A percentile compares a stretch with the other conserved stretches of the same genome.
These are phyloP conservation scores for Thraustochytrium sp. DNA, from an alignment of 352 stramenopile species.

Conservation along the genomic window DNA sequence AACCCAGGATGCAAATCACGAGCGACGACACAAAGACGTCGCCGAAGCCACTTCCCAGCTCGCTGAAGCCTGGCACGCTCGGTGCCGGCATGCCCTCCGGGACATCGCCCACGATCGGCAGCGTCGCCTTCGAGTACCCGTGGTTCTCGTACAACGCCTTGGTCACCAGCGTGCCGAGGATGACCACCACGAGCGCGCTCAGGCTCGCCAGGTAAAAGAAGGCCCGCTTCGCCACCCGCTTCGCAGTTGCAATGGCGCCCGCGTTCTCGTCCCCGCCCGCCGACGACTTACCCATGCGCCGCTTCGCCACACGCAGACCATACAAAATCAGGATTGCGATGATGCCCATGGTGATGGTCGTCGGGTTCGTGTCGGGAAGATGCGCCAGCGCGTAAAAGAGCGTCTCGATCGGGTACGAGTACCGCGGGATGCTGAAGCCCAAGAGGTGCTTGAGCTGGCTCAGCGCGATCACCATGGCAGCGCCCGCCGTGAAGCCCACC, in stretches of 20 bases:
- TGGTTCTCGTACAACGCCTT: neutral
- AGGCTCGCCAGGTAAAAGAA: constrained; percentile 26
- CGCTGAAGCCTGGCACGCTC: neutral
- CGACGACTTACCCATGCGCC: neutral
- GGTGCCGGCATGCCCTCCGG: neutral
- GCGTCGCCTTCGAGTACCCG: neutral
- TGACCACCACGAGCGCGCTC: neutral
- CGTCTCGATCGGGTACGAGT: constrained; percentile 20
- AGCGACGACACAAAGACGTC: constrained; percentile 65
- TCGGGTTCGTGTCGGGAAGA: neutral
- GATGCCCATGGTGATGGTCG: neutral
- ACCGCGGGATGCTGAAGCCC: neutral
- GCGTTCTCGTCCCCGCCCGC: neutral
- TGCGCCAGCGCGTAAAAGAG: constrained; percentile 18
- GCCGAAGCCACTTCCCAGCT: constrained; percentile 46
- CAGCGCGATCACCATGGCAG: constrained; percentile 33
- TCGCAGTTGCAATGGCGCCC: neutral
- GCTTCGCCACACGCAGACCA: neutral
- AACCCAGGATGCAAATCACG: constrained; percentile 77
- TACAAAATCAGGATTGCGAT: constrained; percentile 11
- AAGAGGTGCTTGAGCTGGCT: constrained; percentile 43
- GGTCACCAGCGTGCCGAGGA: constrained; percentile 3
- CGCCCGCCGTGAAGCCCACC: constrained; percentile 26
- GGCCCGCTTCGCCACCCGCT: neutral
- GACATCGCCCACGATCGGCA: constrained; percentile 32